A percentile compares a stretch with the other conserved stretches of the same genome.
These are phyloP conservation scores for Atalantia buxifolia DNA, from an alignment of 345 rosid genomes.

Conservation along the genomic window DNA sequence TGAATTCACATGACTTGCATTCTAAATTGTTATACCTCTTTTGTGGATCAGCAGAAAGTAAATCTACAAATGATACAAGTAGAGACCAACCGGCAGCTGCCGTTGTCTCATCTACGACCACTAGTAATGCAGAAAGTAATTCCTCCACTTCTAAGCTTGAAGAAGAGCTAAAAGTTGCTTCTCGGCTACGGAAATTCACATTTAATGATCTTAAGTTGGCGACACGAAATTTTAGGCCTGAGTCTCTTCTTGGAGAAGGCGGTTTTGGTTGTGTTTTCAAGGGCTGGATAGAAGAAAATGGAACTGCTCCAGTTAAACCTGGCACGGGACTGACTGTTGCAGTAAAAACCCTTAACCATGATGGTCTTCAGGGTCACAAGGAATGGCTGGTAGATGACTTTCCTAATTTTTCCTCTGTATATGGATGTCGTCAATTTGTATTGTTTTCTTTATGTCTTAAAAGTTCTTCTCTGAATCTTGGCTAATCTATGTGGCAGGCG, in stretches of 20 bases:
- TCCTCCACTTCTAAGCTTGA: slow-evolving; percentile 80
- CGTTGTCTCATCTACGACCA: slow-evolving; percentile 64
- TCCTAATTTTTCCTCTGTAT: slow-evolving; percentile 7
- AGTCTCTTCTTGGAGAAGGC: slow-evolving; percentile 98
- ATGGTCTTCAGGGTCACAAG: slow-evolving; percentile 98
- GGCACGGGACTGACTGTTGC: slow-evolving; percentile 98
- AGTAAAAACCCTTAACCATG: slow-evolving; percentile 94
- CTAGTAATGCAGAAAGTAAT: slow-evolving; percentile 80
- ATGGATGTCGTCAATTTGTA: not conserved
- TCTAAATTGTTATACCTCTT: slow-evolving; percentile 12
- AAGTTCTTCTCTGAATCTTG: slow-evolving; percentile 8
- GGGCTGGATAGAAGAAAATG: slow-evolving; percentile 97
- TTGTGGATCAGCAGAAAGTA: slow-evolving; percentile 52
- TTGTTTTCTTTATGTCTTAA: not conserved
- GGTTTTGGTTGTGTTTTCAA: slow-evolving; percentile 97
- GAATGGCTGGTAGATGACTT: slow-evolving; percentile 84
- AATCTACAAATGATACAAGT: slow-evolving; percentile 65
- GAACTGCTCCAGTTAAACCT: slow-evolving; percentile 96
- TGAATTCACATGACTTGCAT: not conserved
- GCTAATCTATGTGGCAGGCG: slow-evolving; percentile 47
- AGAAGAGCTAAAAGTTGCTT: slow-evolving; percentile 81
- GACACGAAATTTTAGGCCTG: slow-evolving; percentile 93
- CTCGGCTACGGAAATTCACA: slow-evolving; percentile 75
- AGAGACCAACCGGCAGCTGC: slow-evolving; percentile 65
- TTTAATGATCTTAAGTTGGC: slow-evolving; percentile 92